A percentile compares a stretch with the other conserved stretches of the same genome.
phyloP scores from a whole-genome alignment of 768 basidiomycete species.

The Porphyrellus cyaneotinctus region DNA sequence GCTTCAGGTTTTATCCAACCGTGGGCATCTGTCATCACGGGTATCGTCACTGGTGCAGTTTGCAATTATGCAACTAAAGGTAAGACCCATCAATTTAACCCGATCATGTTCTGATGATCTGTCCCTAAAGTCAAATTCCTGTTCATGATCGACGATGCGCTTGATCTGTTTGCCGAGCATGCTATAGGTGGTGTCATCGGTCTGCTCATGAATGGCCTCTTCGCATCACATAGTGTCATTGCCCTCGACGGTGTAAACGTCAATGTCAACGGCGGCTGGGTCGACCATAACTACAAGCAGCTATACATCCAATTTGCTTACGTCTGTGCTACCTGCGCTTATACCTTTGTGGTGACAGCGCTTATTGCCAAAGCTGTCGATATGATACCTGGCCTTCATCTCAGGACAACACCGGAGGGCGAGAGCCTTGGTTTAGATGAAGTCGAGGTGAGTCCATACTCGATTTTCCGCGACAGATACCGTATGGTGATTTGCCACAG shows the following conservation, averaged over 20 bases:
- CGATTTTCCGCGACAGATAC: background rate
- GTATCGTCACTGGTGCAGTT: constrained; percentile 63
- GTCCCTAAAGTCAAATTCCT: constrained; percentile 55
- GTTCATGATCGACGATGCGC: constrained; percentile 76
- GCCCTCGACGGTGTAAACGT: constrained; percentile 64
- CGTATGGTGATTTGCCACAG: constrained; percentile 28
- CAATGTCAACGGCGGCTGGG: constrained; percentile 57
- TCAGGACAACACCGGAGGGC: constrained; percentile 51
- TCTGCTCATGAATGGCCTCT: constrained; percentile 67
- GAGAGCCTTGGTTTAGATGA: constrained; percentile 68
- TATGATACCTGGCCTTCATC: constrained; percentile 52
- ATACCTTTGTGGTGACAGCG: constrained; percentile 61
- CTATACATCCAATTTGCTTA: constrained; percentile 75
- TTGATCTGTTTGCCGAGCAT: constrained; percentile 92
- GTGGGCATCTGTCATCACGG: constrained; percentile 75
- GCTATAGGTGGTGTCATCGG: constrained; percentile 82
- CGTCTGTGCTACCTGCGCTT: constrained; percentile 52
- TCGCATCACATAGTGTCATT: constrained; percentile 63
- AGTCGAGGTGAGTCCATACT: constrained; percentile 48
- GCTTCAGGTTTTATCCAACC: constrained; percentile 77
- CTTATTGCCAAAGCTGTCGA: constrained; percentile 55
- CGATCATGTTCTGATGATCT: constrained; percentile 19
- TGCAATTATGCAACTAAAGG: constrained; percentile 86
- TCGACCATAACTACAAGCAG: constrained; percentile 75
- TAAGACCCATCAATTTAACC: constrained; percentile 30